Base-by-base conservation (phyloP, 202 grass and related monocot genomes). In the Hordeum pubiflorum region DNA sequence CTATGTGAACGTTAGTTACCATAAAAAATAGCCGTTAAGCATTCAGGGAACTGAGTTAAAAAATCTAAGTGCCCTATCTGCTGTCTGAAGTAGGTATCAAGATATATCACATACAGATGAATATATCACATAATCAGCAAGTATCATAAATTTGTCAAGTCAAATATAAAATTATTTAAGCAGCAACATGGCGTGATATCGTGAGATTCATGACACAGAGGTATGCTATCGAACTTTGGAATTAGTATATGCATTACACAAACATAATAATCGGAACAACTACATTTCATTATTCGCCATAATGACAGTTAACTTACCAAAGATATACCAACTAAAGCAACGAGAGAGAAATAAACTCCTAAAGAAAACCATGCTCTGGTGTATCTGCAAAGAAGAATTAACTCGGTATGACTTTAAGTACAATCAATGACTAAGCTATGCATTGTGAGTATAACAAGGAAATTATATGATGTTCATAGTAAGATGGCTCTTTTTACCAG, bases 361-460 rank as follows among this genome's bases (percentile, higher is more conserved):
- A 83, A 1, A 63, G 90, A 91, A 89, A 93, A 98, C 92, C 95
- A 98, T 83, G 81, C 72, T 73, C 78, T 88, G 68, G 91, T 69
- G 59, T 72, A 93, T 77, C 92, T 94, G 80, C 20, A 39, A 75
- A 83, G 52, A 46, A 81, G 21, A 77, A 80, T 56, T 20, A 22
- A 23, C 44, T 57, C 14, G 37, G 76, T 58, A 32, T 59, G 27
- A 59, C 10, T 68, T 80, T n/a, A 74, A 77, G 31, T 38, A 37
- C 17, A 77, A 55, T 37, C 10, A 70, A 88, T 29, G 13, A 9
- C 43, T 77, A 46, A 29, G 34, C n/a, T 70, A 46, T 41, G 31
- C 15, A 43, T 56, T 76, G 32, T 81, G 23, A 81, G 18, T 13
- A 60, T 63, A 54, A 26, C 55, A 80, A 63, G 75, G 58, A 74